Percentiles rank a stretch among this genome's conserved stretches.
phyloP scores from a whole-genome alignment of 805 yeast species.

The Yarrowia phangngaensis region DNA sequence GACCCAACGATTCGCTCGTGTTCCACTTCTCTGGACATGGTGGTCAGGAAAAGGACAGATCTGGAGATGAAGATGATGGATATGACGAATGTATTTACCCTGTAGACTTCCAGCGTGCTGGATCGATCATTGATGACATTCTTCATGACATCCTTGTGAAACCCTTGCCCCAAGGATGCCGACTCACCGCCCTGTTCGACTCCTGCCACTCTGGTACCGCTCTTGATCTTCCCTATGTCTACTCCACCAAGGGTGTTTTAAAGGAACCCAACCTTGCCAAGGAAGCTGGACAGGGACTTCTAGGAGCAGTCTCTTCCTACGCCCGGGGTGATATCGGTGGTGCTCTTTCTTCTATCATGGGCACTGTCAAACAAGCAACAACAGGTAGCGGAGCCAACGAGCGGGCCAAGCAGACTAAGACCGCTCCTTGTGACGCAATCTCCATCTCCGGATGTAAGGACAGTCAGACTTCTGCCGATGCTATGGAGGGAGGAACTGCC shows the following conservation, averaged over 20 bases:
- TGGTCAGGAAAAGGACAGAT: constrained; percentile 62
- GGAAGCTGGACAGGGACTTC: constrained; percentile 66
- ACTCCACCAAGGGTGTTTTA: constrained; percentile 77
- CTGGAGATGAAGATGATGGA: constrained; percentile 75
- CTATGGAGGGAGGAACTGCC: constrained; percentile 61
- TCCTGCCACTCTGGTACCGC: constrained; percentile 86
- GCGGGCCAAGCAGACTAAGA: constrained; percentile 51
- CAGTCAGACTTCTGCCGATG: constrained; percentile 79
- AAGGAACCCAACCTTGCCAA: constrained; percentile 77
- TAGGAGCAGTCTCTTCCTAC: constrained; percentile 57
- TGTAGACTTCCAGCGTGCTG: constrained; percentile 61
- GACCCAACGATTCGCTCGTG: constrained; percentile 71
- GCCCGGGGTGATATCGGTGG: constrained; percentile 56
- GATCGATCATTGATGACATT: constrained; percentile 69
- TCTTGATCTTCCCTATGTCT: constrained; percentile 71
- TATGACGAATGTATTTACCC: constrained; percentile 71
- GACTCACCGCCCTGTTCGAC: constrained; percentile 76
- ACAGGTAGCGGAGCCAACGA: constrained; percentile 43
- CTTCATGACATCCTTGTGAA: constrained; percentile 68
- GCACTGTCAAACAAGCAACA: constrained; percentile 39
- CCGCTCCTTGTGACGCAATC: constrained; percentile 73
- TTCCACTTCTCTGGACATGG: constrained; percentile 90
- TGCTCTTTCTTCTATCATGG: constrained; percentile 44
- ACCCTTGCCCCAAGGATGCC: constrained; percentile 66
- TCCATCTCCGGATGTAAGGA: constrained; percentile 80